These are phyloP conservation scores for Penicillium crystallinum DNA, from an alignment of 495 filamentous ascomycete genomes.

Conservation along the genomic window DNA sequence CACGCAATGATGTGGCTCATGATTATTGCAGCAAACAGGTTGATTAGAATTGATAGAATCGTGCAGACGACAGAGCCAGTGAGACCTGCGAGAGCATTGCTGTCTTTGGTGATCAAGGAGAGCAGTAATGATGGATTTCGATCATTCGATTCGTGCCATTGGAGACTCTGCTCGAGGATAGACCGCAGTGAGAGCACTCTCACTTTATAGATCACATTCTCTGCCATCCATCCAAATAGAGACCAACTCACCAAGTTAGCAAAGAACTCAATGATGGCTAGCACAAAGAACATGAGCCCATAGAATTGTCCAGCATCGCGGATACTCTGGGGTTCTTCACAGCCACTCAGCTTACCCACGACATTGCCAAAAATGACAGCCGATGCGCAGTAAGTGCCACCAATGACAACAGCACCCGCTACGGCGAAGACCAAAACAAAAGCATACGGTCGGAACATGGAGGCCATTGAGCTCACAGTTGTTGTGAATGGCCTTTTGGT, in stretches of 20 bases:
- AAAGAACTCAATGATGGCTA: conserved; percentile 45
- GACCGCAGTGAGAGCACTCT: conserved; percentile 46
- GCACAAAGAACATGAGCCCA: conserved; percentile 48
- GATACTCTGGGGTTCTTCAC: conserved; percentile 43
- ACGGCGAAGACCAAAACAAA: conserved; percentile 34
- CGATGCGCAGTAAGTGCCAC: conserved; percentile 44
- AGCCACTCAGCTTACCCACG: conserved; percentile 40
- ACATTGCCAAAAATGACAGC: conserved; percentile 52
- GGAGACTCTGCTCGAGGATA: conserved; percentile 45
- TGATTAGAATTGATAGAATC: conserved; percentile 38
- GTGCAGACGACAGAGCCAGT: conserved; percentile 37
- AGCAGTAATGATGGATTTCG: conserved; percentile 40
- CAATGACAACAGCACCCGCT: conserved; percentile 38
- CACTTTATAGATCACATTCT: conserved; percentile 42
- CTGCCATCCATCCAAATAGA: conserved; percentile 44
- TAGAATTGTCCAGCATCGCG: conserved; percentile 40
- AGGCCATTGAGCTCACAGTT: conserved; percentile 29
- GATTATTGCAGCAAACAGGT: conserved; percentile 32
- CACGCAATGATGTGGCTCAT: conserved; percentile 36
- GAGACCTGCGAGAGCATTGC: conserved; percentile 41
- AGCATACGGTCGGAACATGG: conserved; percentile 33
- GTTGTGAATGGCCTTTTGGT: conserved; percentile 22
- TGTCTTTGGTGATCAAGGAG: conserved; percentile 43
- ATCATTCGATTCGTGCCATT: conserved; percentile 44
- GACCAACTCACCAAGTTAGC: conserved; percentile 45